phyloP scores from a whole-genome alignment of 495 filamentous ascomycete genomes.

The Articulospora tetracladia region DNA sequence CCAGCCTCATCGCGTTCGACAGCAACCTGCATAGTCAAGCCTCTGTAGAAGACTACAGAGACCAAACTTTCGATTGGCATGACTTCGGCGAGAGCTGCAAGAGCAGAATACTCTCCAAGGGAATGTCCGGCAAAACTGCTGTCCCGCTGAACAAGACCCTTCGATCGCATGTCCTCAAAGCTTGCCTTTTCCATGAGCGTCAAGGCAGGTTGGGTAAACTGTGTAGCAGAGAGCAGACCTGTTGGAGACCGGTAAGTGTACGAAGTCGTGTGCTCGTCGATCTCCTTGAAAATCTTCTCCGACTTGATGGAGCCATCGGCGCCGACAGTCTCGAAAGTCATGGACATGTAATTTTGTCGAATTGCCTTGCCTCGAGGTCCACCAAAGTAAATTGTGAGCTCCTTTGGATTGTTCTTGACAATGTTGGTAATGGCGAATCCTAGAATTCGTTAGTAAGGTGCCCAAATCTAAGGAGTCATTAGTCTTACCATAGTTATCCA shows the following conservation, averaged over 20 bases:
- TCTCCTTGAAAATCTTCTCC: slow-evolving; percentile 98
- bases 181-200: slow-evolving; percentile 99
- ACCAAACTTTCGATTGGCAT: slow-evolving; percentile 99
- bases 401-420: slow-evolving; percentile 98
- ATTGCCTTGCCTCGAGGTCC: slow-evolving; percentile 96
- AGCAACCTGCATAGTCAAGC: slow-evolving; percentile 98
- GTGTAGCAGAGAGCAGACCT: slow-evolving; percentile 92
- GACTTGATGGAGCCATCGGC: slow-evolving; percentile 91
- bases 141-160: slow-evolving; percentile 92
- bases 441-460: slow-evolving; percentile 40
- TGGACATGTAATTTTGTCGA: slow-evolving; percentile 97
- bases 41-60: slow-evolving; percentile 98
- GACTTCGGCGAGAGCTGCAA: slow-evolving; percentile 94
- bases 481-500: slow-evolving; percentile 90
- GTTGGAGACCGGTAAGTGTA: slow-evolving; percentile 97
- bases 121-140: slow-evolving; percentile 98
- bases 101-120: slow-evolving; percentile 94
- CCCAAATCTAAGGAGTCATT: neutral
- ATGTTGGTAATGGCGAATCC: slow-evolving; percentile 97
- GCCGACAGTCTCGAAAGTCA: slow-evolving; percentile 97
- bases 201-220: slow-evolving; percentile 96
- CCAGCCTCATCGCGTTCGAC: slow-evolving; percentile 93
- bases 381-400: slow-evolving; percentile 97
- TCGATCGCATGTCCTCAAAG: slow-evolving; percentile 98
- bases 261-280: slow-evolving; percentile 82